Conservation (phyloP, 257 asterid genomes). For the Penstemon barbatus region DNA sequence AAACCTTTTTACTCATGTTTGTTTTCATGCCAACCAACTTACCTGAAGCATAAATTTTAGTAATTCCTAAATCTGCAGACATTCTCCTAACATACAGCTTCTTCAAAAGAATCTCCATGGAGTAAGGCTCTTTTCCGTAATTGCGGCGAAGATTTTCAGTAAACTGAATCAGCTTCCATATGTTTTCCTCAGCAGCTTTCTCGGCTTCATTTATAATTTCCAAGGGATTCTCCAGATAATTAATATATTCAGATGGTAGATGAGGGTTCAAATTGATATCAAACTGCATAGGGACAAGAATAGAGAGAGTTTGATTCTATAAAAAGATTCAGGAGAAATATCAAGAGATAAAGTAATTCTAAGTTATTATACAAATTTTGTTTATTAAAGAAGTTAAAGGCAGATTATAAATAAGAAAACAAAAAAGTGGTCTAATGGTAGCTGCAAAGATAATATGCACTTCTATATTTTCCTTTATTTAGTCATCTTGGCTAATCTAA, state of each 20-base stretch:
- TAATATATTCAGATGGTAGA: constrained; percentile 92
- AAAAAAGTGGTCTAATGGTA: constrained; percentile 3
- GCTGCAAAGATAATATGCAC: background rate
- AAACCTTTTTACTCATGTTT: constrained; percentile 76
- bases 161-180: constrained; percentile 82
- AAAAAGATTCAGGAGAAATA: background rate
- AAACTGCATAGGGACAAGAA: constrained; percentile 48
- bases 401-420: background rate
- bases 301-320: constrained; percentile 6
- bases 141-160: constrained; percentile 84
- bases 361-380: background rate
- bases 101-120: constrained; percentile 92
- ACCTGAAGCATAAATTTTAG: constrained; percentile 65
- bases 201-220: constrained; percentile 75
- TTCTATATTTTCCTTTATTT: background rate
- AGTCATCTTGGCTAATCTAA: background rate
- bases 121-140: constrained; percentile 91
- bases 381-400: constrained; percentile 7
- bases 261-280: constrained; percentile 79
- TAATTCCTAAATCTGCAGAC: constrained; percentile 95
- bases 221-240: constrained; percentile 91
- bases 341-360: background rate
- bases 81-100: constrained; percentile 92
- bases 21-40: constrained; percentile 86
- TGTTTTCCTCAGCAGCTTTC: constrained; percentile 78